These are phyloP conservation scores for Ophiocordyceps camponoti-leonardi DNA, from an alignment of 2,329 filamentous ascomycete genomes.

Conservation along the genomic window DNA sequence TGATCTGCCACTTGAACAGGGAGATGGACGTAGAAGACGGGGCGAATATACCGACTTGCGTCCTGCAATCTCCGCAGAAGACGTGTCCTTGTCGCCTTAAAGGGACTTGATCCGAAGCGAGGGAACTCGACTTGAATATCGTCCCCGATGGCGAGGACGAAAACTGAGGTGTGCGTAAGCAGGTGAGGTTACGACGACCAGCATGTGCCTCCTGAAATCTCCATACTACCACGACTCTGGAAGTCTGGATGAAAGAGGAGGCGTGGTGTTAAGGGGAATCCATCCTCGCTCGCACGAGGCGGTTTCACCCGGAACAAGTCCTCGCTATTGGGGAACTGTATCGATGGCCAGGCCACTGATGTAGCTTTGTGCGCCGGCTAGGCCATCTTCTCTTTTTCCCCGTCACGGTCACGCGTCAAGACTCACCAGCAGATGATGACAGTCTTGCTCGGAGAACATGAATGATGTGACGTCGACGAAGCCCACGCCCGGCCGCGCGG, in stretches of 20 bases:
- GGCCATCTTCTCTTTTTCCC: constrained; percentile 45
- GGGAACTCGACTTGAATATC: constrained; percentile 12
- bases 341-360: constrained; percentile 44
- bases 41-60: constrained; percentile 30
- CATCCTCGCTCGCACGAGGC: constrained; percentile 17
- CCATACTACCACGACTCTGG: constrained; percentile 29
- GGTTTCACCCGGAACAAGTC: constrained; percentile 15
- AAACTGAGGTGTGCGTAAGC: constrained; percentile 18
- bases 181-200: neutral
- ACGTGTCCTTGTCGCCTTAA: constrained; percentile 18
- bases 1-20: constrained; percentile 40
- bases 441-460: constrained; percentile 52
- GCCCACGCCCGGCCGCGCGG: constrained; percentile 47
- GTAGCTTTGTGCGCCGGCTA: constrained; percentile 23
- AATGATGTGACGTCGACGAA: constrained; percentile 73
- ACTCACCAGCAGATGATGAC: constrained; percentile 24
- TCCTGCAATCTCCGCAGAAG: constrained; percentile 26
- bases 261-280: constrained; percentile 21
- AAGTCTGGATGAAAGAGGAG: constrained; percentile 27
- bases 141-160: constrained; percentile 14
- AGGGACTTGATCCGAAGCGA: constrained; percentile 9
- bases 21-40: constrained; percentile 26
- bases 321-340: constrained; percentile 48
- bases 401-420: constrained; percentile 4
- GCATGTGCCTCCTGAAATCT: constrained; percentile 34